Percentiles rank a stretch among this genome's conserved stretches.
These are phyloP conservation scores for Suillus bovinus DNA, from an alignment of 768 basidiomycete genomes.

Conservation along the genomic window DNA sequence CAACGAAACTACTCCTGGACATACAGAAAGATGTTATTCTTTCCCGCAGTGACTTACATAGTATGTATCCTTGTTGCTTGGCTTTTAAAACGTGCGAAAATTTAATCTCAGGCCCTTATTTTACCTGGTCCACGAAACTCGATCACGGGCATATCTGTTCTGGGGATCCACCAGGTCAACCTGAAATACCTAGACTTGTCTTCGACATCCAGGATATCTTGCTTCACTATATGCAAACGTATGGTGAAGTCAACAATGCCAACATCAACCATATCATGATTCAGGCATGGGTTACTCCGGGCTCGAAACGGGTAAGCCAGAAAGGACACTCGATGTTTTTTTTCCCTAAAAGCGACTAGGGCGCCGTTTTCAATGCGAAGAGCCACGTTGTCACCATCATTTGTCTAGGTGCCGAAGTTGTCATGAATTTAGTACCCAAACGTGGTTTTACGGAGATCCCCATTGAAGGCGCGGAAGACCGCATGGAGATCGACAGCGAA, in stretches of 20 bases:
- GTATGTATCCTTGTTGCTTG: constrained; percentile 19
- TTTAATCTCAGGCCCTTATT: constrained; percentile 28
- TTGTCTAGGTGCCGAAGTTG: constrained; percentile 27
- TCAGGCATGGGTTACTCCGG: constrained; percentile 44
- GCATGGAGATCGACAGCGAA: constrained; percentile 14
- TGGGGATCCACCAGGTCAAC: constrained; percentile 10
- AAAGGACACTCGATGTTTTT: not conserved
- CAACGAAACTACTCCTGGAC: constrained; percentile 37
- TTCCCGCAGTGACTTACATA: constrained; percentile 18
- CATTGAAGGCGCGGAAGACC: constrained; percentile 5
- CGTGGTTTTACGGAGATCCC: constrained; percentile 22
- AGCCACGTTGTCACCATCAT: constrained; percentile 22
- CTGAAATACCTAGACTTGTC: constrained; percentile 22
- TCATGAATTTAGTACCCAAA: constrained; percentile 25
- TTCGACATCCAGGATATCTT: constrained; percentile 34
- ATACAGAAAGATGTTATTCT: constrained; percentile 39
- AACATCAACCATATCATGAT: constrained; percentile 36
- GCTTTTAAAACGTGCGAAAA: not conserved
- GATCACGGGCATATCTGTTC: constrained; percentile 7
- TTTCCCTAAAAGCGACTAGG: constrained; percentile 19
- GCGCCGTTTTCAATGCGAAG: constrained; percentile 24
- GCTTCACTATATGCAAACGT: constrained; percentile 30
- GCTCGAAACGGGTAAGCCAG: constrained; percentile 35
- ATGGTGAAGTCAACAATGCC: constrained; percentile 35
- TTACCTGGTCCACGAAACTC: constrained; percentile 20